These are phyloP conservation scores for Pelagophyceae sp. DNA, from an alignment of 352 stramenopile species.

Conservation along the genomic window DNA sequence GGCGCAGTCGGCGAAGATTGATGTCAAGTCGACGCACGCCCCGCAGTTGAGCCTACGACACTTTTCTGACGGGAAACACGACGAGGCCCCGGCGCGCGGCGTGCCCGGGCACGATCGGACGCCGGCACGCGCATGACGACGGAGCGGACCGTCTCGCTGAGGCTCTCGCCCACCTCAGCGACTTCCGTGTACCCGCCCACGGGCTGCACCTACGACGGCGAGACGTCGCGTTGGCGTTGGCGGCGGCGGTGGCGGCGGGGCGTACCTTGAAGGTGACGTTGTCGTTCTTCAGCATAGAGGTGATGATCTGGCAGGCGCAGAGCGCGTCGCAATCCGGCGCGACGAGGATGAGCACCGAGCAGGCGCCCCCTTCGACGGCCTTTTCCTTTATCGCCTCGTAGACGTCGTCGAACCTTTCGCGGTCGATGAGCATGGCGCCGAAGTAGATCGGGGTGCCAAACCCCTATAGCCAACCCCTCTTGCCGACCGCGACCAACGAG, in stretches of 20 bases:
- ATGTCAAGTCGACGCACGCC: slow-evolving; percentile 23
- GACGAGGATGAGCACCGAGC: slow-evolving; percentile 80
- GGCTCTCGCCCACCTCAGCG: slow-evolving; percentile 14
- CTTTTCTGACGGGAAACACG: slow-evolving; percentile 17
- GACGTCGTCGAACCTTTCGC: slow-evolving; percentile 64
- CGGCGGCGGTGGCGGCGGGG: slow-evolving; percentile 34
- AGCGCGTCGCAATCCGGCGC: slow-evolving; percentile 86
- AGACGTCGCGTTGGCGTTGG: slow-evolving; percentile 2
- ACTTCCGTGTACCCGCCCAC: slow-evolving; percentile 72
- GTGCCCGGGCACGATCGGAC: too few species aligned
- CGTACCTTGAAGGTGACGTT: slow-evolving; percentile 56
- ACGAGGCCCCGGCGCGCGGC: too few species aligned
- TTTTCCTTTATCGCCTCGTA: slow-evolving; percentile 69
- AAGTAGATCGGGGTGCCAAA: neutral
- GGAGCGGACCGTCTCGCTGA: neutral
- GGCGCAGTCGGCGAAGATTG: slow-evolving; percentile 10
- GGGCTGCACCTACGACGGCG: slow-evolving; percentile 40
- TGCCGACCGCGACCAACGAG: too few species aligned
- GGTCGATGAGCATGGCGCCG: slow-evolving; percentile 7
- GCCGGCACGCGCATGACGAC: slow-evolving; percentile 19
- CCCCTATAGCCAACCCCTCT: neutral
- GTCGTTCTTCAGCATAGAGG: slow-evolving; percentile 60
- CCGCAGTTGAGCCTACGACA: slow-evolving; percentile 28
- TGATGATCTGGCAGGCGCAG: slow-evolving; percentile 83
- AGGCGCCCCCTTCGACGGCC: slow-evolving; percentile 53